These are phyloP conservation scores for Ophiostoma tasmaniense DNA, from an alignment of 2,329 filamentous ascomycete species.

Conservation along the genomic window DNA sequence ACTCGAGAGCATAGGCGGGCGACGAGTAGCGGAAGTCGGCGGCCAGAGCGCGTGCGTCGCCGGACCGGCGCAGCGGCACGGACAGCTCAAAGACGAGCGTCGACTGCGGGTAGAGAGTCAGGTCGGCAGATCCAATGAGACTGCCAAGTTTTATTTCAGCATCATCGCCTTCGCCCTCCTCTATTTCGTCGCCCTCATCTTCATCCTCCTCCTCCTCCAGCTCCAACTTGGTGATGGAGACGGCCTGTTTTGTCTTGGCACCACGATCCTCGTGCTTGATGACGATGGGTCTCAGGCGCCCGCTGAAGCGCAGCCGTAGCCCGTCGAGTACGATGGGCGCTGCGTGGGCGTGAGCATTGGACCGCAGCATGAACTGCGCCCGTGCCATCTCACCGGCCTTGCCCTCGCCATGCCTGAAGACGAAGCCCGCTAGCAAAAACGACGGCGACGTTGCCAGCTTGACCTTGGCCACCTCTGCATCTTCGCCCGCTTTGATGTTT, in stretches of 20 bases:
- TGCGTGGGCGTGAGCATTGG: conserved; percentile 45
- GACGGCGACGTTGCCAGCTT: conserved; percentile 19
- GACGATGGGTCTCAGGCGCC: conserved; percentile 47
- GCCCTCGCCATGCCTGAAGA: conserved; percentile 49
- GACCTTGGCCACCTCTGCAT: conserved; percentile 24
- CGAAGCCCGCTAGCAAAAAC: conserved; percentile 36
- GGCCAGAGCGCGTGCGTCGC: conserved; percentile 60
- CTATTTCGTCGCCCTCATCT: conserved; percentile 14
- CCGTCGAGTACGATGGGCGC: conserved; percentile 43
- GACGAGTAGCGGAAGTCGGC: conserved; percentile 56
- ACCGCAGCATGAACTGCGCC: conserved; percentile 51
- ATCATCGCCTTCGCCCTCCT: not conserved
- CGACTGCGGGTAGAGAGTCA: conserved; percentile 59
- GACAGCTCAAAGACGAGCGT: conserved; percentile 63
- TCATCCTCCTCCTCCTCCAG: conserved; percentile 15
- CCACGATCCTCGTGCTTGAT: conserved; percentile 33
- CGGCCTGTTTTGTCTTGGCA: not conserved
- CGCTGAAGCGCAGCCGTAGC: conserved; percentile 48
- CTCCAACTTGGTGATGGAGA: not conserved
- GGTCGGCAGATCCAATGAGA: conserved; percentile 37
- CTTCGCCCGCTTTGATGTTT: conserved; percentile 45
- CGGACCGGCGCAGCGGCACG: conserved; percentile 70
- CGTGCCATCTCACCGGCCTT: conserved; percentile 52
- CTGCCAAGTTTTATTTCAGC: not conserved
- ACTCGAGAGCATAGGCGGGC: conserved; percentile 58